Evolutionary conservation across 306 rosid genomes (phyloP).

Genomic region (Trifolium subterraneum): DNA sequence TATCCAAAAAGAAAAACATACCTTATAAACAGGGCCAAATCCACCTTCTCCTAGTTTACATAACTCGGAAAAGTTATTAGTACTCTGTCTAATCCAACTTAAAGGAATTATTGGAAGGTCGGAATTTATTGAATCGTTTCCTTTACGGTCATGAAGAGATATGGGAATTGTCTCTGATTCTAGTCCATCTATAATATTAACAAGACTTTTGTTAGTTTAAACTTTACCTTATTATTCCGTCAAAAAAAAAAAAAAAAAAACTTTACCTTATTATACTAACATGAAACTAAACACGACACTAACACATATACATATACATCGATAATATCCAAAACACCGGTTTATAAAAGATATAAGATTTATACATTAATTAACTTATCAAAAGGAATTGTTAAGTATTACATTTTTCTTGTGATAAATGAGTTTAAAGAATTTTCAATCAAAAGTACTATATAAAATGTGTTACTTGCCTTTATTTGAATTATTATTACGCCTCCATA

Average conservation of each 20-base stretch:
- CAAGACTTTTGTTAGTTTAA: constrained; percentile 15
- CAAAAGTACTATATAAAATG: not conserved
- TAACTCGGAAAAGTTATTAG: constrained; percentile 51
- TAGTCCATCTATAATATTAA: constrained; percentile 16
- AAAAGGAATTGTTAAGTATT: not conserved
- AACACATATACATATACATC: not conserved
- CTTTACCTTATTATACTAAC: not conserved
- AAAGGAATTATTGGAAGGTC: constrained; percentile 42
- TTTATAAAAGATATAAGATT: not conserved
- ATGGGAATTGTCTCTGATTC: not conserved
- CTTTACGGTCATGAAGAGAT: not conserved
- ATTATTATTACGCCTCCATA: not conserved
- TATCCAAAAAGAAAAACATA: not conserved
- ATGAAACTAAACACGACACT: not conserved
- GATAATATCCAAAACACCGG: not conserved
- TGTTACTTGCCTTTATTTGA: constrained; percentile 37
- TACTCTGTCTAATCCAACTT: constrained; percentile 36
- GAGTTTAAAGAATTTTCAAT: not conserved
- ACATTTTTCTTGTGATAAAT: not conserved
- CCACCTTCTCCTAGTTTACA: constrained; percentile 72
- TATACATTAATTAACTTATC: not conserved
- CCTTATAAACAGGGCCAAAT: constrained; percentile 60
- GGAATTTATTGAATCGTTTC: not conserved
- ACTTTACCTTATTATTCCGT: not conserved
- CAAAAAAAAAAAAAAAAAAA: no score